Base-by-base conservation (phyloP, 2,329 filamentous ascomycete species). In the Ilyonectria robusta region DNA sequence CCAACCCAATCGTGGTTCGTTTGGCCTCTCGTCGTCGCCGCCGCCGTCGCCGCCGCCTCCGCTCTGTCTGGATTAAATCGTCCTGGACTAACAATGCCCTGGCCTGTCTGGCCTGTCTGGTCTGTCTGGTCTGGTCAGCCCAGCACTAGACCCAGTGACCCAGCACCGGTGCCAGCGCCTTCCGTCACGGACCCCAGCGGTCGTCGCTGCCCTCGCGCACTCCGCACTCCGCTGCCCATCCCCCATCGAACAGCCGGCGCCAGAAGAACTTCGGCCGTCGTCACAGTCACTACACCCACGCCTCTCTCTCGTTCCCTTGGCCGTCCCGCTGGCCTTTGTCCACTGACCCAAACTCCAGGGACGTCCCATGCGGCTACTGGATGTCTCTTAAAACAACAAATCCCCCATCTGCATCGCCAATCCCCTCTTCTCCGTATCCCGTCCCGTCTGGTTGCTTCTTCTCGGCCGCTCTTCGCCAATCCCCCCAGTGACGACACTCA, bases 321-420 rank as follows among this genome's bases (percentile, higher is more conserved):
- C 15, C 40, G 17, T 42, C 40, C 40, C 40, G 29, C 42, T 65
- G 56, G 9, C 56, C 51, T 56, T 44, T 46, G 57, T 29, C 37
- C 63, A 44, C 53, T 55, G 62, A 64, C 55, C 55, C 31, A 64
- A 64, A 59, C 47, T 64, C 44, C 62, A 64, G 62, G 62, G 62
- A 53, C 48, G 19, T 58, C 26, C 55, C 46, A 47, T 53, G 63
- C 58, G 63, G 56, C 56, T 59, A 48, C n/a, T 59, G 56, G 46
- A 33, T 37, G 19, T 60, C 44, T 61, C 56, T 66, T 60, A 54
- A 66, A 65, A 61, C 53, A 61, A 66, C 58, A 61, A 47, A 54
- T 53, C 51, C 53, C 63, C 58, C 62, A 64, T 64, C 55, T 42
- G 37, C 62, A 48, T 59, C 44, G 17, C 55, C 53, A 48, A 54